Evolutionary conservation across 768 basidiomycete species (phyloP).

Genomic region (Boletus rufocinnamomeus): DNA sequence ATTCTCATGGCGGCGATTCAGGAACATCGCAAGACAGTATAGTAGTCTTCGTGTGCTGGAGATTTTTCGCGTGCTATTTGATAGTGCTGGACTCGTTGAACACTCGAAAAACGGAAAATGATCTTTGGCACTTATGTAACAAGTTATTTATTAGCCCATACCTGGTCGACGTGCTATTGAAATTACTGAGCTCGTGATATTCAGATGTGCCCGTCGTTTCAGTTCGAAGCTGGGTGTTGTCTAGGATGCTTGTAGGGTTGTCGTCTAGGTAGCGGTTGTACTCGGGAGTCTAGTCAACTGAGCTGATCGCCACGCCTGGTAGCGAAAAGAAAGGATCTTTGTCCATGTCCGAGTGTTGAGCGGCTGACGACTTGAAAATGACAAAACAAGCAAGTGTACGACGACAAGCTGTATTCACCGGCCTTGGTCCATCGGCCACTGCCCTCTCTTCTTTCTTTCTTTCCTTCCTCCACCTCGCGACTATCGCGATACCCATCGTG

Average conservation of each 20-base stretch:
- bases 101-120: background rate
- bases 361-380: conserved; percentile 33
- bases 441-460: background rate
- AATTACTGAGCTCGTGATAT: conserved; percentile 5
- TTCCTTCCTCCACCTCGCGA: conserved; percentile 13
- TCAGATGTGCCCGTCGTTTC: background rate
- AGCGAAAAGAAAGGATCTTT: conserved; percentile 7
- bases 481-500: conserved; percentile 7
- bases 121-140: background rate
- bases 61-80: background rate
- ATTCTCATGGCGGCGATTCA: conserved; percentile 18
- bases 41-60: background rate
- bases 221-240: background rate
- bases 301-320: background rate
- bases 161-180: conserved; percentile 6
- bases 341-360: conserved; percentile 1
- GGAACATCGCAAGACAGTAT: conserved; percentile 47
- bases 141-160: background rate
- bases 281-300: background rate
- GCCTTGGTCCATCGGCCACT: conserved; percentile 17
- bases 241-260: background rate
- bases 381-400: conserved; percentile 31
- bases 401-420: conserved; percentile 10
- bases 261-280: background rate
- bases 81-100: background rate